phyloP scores from a whole-genome alignment of 2,329 filamentous ascomycete species.

The Microsporum canis region DNA sequence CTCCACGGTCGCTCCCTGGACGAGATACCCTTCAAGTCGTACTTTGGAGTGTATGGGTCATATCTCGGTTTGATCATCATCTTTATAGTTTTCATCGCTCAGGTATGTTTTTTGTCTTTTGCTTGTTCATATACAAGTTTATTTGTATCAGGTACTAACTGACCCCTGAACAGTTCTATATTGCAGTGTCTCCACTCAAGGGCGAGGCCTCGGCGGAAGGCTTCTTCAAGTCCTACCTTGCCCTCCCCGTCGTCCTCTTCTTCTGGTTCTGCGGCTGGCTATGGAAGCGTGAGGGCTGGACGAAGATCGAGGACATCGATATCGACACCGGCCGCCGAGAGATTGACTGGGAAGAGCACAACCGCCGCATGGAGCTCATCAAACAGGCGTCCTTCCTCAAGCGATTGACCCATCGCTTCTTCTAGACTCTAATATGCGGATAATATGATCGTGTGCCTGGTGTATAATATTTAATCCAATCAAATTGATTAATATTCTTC shows the following conservation, averaged over 20 bases:
- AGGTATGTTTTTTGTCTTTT: conserved; percentile 19
- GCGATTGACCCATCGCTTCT: conserved; percentile 12
- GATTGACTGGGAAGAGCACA: conserved; percentile 54
- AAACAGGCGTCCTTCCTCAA: conserved; percentile 9
- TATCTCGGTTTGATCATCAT: conserved; percentile 49
- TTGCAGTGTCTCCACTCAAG: conserved; percentile 19
- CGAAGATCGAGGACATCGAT: conserved; percentile 50
- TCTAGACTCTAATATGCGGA: conserved; percentile 4
- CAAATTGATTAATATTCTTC: background rate
- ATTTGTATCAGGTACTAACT: background rate
- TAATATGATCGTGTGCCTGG: background rate
- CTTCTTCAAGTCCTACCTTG: conserved; percentile 24
- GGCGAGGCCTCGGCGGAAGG: conserved; percentile 14
- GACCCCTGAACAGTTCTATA: conserved; percentile 18
- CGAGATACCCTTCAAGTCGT: conserved; percentile 51
- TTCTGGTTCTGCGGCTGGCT: conserved; percentile 48
- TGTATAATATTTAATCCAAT: conserved; percentile 3
- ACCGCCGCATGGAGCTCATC: conserved; percentile 27
- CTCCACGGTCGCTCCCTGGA: conserved; percentile 47
- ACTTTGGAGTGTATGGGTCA: conserved; percentile 49
- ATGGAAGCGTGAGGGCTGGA: conserved; percentile 55
- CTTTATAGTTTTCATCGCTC: conserved; percentile 41
- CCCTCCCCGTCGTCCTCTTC: conserved; percentile 20
- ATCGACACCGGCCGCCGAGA: conserved; percentile 54
- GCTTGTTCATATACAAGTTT: background rate